Percentiles rank a stretch among this genome's conserved stretches.
Conservation (phyloP, 768 basidiomycete genomes). For the Lactifluus rugatus region DNA sequence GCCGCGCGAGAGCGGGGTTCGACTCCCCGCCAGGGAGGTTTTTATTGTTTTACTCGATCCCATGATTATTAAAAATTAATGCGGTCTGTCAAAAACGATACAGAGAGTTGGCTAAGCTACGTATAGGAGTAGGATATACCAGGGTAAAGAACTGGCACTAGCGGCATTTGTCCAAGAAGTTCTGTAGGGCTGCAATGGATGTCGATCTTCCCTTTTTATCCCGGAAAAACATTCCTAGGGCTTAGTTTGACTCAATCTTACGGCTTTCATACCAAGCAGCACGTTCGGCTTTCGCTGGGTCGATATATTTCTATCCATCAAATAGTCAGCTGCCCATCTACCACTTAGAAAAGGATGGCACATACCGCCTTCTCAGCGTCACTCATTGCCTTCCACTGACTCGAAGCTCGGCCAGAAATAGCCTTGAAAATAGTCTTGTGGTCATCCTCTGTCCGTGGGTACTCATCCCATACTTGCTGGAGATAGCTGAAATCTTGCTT, state of each 20-base stretch:
- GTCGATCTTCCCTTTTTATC: background rate
- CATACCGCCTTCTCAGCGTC: constrained; percentile 20
- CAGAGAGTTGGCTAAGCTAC: background rate
- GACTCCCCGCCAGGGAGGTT: constrained; percentile 27
- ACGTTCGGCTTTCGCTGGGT: background rate
- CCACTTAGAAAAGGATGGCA: background rate
- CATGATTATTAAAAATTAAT: too few relatives aligned
- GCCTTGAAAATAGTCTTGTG: background rate
- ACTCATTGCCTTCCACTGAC: constrained; percentile 8
- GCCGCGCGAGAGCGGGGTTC: constrained; percentile 29
- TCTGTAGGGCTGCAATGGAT: background rate
- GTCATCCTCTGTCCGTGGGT: background rate
- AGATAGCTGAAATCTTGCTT: background rate
- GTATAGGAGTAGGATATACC: background rate
- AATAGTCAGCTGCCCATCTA: background rate
- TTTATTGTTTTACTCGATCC: background rate
- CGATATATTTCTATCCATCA: constrained; percentile 1
- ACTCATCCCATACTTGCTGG: background rate
- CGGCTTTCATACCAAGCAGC: constrained; percentile 6
- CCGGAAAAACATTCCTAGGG: background rate
- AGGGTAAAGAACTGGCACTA: background rate
- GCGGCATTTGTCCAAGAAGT: background rate
- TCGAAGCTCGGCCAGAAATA: background rate
- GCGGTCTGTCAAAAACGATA: too few relatives aligned
- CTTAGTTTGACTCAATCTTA: background rate